phyloP scores from a whole-genome alignment of 2,329 filamentous ascomycete genomes.

The Alternaria sp. region DNA sequence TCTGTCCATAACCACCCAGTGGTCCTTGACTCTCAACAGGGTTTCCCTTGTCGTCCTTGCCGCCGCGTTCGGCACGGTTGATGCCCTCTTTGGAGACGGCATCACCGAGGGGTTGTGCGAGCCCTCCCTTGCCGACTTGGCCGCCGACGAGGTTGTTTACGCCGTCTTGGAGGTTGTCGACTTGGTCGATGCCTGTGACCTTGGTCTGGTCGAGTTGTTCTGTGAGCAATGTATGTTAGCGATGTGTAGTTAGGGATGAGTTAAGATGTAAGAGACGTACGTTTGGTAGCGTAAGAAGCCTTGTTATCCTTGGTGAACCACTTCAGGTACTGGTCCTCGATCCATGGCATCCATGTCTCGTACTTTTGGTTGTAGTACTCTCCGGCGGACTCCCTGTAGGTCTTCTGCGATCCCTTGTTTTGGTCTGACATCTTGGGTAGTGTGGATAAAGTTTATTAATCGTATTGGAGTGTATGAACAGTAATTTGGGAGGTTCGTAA shows the following conservation, averaged over 20 bases:
- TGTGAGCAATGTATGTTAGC: slow-evolving; percentile 37
- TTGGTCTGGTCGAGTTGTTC: slow-evolving; percentile 73
- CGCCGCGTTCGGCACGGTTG: slow-evolving; percentile 68
- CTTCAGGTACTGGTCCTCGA: slow-evolving; percentile 73
- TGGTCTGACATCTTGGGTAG: slow-evolving; percentile 5
- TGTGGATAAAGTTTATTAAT: neutral
- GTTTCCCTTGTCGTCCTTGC: slow-evolving; percentile 65
- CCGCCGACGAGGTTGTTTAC: slow-evolving; percentile 67
- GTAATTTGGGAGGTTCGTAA: neutral
- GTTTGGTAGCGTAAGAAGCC: slow-evolving; percentile 71
- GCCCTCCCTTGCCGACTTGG: slow-evolving; percentile 71
- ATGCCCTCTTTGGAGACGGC: slow-evolving; percentile 67
- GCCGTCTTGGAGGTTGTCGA: slow-evolving; percentile 72
- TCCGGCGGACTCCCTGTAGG: slow-evolving; percentile 38
- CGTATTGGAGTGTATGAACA: neutral
- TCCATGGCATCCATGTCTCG: slow-evolving; percentile 77
- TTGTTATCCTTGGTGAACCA: slow-evolving; percentile 82
- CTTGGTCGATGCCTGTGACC: slow-evolving; percentile 69
- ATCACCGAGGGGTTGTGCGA: slow-evolving; percentile 70
- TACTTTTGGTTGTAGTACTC: slow-evolving; percentile 74
- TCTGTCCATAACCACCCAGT: slow-evolving; percentile 39
- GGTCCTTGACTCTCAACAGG: slow-evolving; percentile 50
- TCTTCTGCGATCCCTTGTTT: slow-evolving; percentile 20
- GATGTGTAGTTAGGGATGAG: neutral
- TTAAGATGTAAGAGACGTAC: slow-evolving; percentile 52